These are phyloP conservation scores for Choanephora cucurbitarum DNA, from an alignment of 371 early-diverging fungal genomes.

Conservation along the genomic window DNA sequence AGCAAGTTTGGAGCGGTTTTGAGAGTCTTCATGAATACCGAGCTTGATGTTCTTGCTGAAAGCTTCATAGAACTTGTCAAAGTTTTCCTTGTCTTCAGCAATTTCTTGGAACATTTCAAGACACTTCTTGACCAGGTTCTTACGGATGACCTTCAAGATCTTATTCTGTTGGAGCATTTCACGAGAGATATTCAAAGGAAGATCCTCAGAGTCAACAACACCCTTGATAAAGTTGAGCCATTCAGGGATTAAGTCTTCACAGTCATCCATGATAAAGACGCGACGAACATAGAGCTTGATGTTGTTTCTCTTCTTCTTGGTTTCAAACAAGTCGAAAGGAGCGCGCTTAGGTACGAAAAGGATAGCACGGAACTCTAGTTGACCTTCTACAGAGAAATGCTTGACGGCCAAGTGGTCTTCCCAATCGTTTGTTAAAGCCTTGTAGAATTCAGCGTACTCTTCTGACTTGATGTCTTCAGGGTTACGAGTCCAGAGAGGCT, in stretches of 20 bases:
- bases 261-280: constrained; percentile 89
- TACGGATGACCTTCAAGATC: constrained; percentile 75
- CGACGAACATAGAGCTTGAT: constrained; percentile 84
- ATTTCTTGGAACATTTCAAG: constrained; percentile 75
- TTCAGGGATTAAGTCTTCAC: constrained; percentile 62
- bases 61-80: constrained; percentile 69
- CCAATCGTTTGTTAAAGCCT: constrained; percentile 74
- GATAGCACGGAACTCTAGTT: constrained; percentile 77
- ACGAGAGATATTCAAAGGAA: constrained; percentile 89
- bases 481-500: constrained; percentile 85
- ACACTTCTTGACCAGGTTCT: constrained; percentile 77
- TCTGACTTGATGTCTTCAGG: constrained; percentile 69
- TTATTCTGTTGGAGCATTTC: constrained; percentile 83
- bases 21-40: constrained; percentile 73
- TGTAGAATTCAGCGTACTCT: constrained; percentile 83
- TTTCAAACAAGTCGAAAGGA: constrained; percentile 60
- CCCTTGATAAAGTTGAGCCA: constrained; percentile 68
- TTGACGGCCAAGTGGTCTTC: constrained; percentile 67
- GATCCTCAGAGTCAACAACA: constrained; percentile 81
- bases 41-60: constrained; percentile 74
- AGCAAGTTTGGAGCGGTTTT: constrained; percentile 65
- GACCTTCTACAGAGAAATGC: constrained; percentile 81
- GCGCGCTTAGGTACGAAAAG: constrained; percentile 77
- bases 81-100: constrained; percentile 69
- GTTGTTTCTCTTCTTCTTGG: constrained; percentile 69